These are phyloP conservation scores for Sclerospora graminicola DNA, from an alignment of 352 stramenopile genomes.

Conservation along the genomic window DNA sequence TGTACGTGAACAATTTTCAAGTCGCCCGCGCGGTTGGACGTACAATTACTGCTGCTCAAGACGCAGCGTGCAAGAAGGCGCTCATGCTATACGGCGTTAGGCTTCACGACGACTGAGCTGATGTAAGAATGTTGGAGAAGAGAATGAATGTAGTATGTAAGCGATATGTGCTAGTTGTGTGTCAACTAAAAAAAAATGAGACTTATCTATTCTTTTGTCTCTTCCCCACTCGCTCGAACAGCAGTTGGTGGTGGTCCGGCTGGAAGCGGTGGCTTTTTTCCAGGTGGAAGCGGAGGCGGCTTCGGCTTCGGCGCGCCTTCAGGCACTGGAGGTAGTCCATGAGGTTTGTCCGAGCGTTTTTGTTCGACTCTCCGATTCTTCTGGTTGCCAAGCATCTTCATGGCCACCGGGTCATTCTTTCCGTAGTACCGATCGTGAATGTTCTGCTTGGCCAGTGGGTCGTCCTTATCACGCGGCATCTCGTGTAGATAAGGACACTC, in stretches of 20 bases:
- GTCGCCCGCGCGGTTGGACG: slow-evolving; percentile 49
- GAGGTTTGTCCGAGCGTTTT: slow-evolving; percentile 12
- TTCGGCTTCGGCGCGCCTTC: slow-evolving; percentile 31
- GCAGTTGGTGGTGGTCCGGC: slow-evolving; percentile 35
- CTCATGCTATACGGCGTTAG: slow-evolving; percentile 57
- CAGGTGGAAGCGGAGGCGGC: slow-evolving; percentile 40
- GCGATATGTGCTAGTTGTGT: not conserved
- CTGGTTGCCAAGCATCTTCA: slow-evolving; percentile 75
- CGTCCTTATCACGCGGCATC: slow-evolving; percentile 88
- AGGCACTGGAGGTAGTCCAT: slow-evolving; percentile 11
- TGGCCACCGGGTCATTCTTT: slow-evolving; percentile 89
- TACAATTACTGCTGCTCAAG: slow-evolving; percentile 59
- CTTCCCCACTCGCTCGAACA: slow-evolving; percentile 12
- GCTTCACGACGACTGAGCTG: slow-evolving; percentile 28
- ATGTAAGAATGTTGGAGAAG: not conserved
- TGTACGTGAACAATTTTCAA: slow-evolving; percentile 57
- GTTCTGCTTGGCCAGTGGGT: slow-evolving; percentile 93
- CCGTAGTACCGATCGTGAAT: slow-evolving; percentile 92
- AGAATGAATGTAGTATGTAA: not conserved
- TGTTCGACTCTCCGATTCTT: slow-evolving; percentile 17
- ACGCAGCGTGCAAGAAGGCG: slow-evolving; percentile 53
- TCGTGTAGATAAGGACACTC: slow-evolving; percentile 93
- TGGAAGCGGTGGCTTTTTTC: slow-evolving; percentile 53
- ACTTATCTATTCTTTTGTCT: slow-evolving; percentile 16
- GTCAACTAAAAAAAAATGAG: not conserved